Evolutionary conservation across 2,329 filamentous ascomycete species (phyloP), one percentile per base, ranked within the genome.

Genomic region (Aspergillus quadrilineatus): DNA sequence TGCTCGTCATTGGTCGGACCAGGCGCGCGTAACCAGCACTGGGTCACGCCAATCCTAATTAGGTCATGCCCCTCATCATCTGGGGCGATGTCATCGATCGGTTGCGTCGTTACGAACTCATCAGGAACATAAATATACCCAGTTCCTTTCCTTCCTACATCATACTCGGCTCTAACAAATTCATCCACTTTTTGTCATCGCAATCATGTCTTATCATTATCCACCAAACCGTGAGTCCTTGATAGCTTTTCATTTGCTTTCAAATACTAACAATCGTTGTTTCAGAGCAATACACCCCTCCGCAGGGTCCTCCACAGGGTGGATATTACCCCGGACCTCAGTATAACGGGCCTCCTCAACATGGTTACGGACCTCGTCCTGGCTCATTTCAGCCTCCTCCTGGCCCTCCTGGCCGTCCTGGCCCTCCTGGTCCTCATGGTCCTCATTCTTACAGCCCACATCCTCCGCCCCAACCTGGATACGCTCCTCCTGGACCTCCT

Each of bases 201-300:
- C 42, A 47, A 47, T 10, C 6, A 53, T 53, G 50, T 53, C 50
- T 6, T 46, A 53, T 41, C 50, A 37, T 8, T 47, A 53, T 41
- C 34, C 49, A 26, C 37, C 49, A 28, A 45, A 30, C n/a, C 32
- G 50, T 53, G 1, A 39, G 50, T 22, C n/a, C 12, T 26, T 12
- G 29, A 22, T 26, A 37, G 8, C 15, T 36, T 8, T 8, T 12
- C 5, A 36, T 28, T 10, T 5, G n/a, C 29, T 10, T n/a, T 34
- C 22, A n/a, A 22, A 44, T 14, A 29, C 42, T 28, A 53, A 29
- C 9, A 26, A 2, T 29, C 9, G 10, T 30, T 7, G 12, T 34
- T 30, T 17, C n/a, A 53, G 50, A 44, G 10, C 49, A 43, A 45
- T 52, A 37, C 7, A 41, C 50, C 2, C 41, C 50, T 30, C 32